Percentiles rank a stretch among this genome's conserved stretches.
Conservation (phyloP, 495 filamentous ascomycete species). For the Durotheca rogersii region DNA sequence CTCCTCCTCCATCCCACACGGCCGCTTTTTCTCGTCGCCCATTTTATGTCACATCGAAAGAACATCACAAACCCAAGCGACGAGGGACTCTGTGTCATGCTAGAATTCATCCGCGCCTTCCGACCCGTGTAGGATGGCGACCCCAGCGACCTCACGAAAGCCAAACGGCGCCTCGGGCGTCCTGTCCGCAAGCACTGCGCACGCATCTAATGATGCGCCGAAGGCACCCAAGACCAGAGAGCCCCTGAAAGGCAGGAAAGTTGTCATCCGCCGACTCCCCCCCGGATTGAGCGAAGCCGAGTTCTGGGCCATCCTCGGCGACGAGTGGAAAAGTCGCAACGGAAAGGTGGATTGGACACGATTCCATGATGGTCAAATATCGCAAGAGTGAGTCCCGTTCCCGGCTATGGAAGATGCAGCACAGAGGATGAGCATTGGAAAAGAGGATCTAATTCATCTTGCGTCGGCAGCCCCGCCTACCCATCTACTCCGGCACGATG, state of each 20-base stretch:
- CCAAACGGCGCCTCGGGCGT: slow-evolving; percentile 54
- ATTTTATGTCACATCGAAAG: too few relatives aligned
- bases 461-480: slow-evolving; percentile 64
- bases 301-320: slow-evolving; percentile 70
- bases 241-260: slow-evolving; percentile 68
- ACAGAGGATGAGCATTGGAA: background rate
- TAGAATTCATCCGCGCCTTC: background rate
- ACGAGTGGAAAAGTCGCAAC: slow-evolving; percentile 74
- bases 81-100: too few relatives aligned
- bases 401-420: background rate
- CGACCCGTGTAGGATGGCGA: background rate
- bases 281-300: slow-evolving; percentile 82
- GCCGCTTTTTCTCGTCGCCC: too few relatives aligned
- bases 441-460: slow-evolving; percentile 15
- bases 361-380: slow-evolving; percentile 80
- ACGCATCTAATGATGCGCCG: slow-evolving; percentile 54
- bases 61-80: too few relatives aligned
- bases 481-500: slow-evolving; percentile 73
- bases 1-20: too few relatives aligned
- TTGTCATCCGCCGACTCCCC: slow-evolving; percentile 80
- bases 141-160: slow-evolving; percentile 13
- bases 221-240: slow-evolving; percentile 55
- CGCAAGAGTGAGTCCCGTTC: slow-evolving; percentile 69
- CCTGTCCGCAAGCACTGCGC: slow-evolving; percentile 58
- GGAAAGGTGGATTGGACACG: slow-evolving; percentile 82